Evolutionary conservation across 2,329 filamentous ascomycete species (phyloP).

Genomic region (Lachnellula cervina): DNA sequence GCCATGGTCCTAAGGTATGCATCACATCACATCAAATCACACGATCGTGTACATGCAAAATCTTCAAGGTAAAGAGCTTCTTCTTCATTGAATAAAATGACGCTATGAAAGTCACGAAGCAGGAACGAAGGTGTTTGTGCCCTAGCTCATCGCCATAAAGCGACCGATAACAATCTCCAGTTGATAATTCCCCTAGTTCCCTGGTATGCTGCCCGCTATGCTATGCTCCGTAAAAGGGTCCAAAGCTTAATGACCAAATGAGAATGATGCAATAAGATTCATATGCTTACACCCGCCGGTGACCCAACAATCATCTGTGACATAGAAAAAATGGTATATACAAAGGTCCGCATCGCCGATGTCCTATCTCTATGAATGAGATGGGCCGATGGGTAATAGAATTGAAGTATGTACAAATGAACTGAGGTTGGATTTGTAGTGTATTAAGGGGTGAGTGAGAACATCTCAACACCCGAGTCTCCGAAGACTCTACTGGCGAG

Average conservation of each 20-base stretch:
- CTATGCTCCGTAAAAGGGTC: constrained; percentile 15
- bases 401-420: constrained; percentile 21
- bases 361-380: constrained; percentile 2
- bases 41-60: not conserved
- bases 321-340: constrained; percentile 14
- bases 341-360: constrained; percentile 7
- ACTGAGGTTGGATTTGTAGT: constrained; percentile 4
- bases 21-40: no score
- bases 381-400: constrained; percentile 6
- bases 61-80: not conserved
- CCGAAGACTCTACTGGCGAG: constrained; percentile 12
- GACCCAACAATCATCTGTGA: constrained; percentile 10
- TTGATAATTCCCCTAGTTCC: not conserved
- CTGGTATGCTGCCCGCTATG: constrained; percentile 21
- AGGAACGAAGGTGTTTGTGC: not conserved
- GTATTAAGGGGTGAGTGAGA: constrained; percentile 9
- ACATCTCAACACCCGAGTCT: constrained; percentile 18
- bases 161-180: not conserved
- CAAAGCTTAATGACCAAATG: constrained; percentile 12
- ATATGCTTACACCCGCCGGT: not conserved
- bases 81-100: constrained; percentile 4
- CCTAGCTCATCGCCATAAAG: not conserved
- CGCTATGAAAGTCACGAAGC: not conserved
- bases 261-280: constrained; percentile 16
- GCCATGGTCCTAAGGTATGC: no score